Evolutionary conservation across 2,329 filamentous ascomycete genomes (phyloP), one percentile per base, ranked within the genome.

Genomic region (Plectosphaerella plurivora): DNA sequence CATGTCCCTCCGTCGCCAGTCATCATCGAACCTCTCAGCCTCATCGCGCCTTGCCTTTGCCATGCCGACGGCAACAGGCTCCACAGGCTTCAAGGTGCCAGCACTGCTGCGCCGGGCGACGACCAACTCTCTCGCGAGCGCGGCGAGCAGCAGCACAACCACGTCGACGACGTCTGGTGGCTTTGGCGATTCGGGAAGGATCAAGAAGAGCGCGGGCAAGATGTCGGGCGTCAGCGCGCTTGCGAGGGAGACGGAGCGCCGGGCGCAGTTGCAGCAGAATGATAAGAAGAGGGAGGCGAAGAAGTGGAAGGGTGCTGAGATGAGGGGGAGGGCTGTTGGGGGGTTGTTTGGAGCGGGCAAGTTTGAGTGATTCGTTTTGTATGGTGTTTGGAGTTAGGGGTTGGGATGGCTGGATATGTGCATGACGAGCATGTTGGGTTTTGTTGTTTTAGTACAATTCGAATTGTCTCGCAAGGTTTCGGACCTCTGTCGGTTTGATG

Each of bases 51-150:
- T 86, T 53, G 86, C 85, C 3, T 89, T 89, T 64, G 70, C 54
- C 4, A 52, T 55, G 44, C 49, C 72, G 3, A 65, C 78, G 9
- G 63, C 71, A 4, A 57, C 69, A 1, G 68, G 73, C 3, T 64
- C 69, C 6, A 61, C 69, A 3, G 59, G 67, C 53, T 89, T 90
- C 78, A 85, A 82, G 60, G 81, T 89, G 2, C 89, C 89, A 0
- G 78, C 81, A 0, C 75, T 94, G 18, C 77, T 94, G 16, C 82
- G 89, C 24, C 81, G 88, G 28, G 88, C 88, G 5, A 93, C 89
- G 0, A 87, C 86, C 12, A 86, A 85, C 63, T 83, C 79, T 24
- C 68, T 79, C 15, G 64, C 76, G 41, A 77, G 67, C 5, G 62
- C 64, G 41, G 64, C 65, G n/a, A 66, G 64, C 1, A 68, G 65